phyloP scores from a whole-genome alignment of 2,329 filamentous ascomycete species.

The Pestalotiopsis sp. region DNA sequence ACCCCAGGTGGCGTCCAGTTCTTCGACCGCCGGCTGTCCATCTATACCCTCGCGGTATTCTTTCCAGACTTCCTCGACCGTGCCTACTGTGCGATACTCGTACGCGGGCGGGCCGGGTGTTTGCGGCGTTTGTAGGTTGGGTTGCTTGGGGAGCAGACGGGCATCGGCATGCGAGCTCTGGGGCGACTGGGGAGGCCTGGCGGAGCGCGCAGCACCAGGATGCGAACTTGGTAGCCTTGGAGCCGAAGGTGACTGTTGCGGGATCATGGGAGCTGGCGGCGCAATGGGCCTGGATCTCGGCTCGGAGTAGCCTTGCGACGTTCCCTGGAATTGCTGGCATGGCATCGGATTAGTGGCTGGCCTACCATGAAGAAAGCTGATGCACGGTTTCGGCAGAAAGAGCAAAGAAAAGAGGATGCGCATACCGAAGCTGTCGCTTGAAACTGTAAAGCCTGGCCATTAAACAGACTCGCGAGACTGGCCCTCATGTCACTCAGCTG shows the following conservation, averaged over 20 bases:
- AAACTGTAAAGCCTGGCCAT: constrained; percentile 27
- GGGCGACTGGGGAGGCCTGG: constrained; percentile 29
- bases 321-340: constrained; percentile 5
- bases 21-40: constrained; percentile 37
- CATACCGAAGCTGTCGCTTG: constrained; percentile 34
- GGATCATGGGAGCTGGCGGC: neutral
- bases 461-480: constrained; percentile 26
- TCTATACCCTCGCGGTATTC: constrained; percentile 38
- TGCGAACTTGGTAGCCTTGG: constrained; percentile 21
- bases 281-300: constrained; percentile 1
- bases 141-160: constrained; percentile 23
- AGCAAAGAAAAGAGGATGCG: neutral
- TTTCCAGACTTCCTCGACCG: constrained; percentile 38
- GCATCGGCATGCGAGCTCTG: constrained; percentile 21
- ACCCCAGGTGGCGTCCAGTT: constrained; percentile 35
- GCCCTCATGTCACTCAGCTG: constrained; percentile 35
- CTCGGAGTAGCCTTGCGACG: constrained; percentile 4
- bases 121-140: constrained; percentile 24
- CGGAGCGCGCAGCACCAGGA: constrained; percentile 22
- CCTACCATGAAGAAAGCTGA: neutral
- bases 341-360: neutral
- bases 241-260: constrained; percentile 18
- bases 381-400: neutral
- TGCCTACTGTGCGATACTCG: constrained; percentile 34
- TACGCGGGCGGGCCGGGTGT: constrained; percentile 33